These are phyloP conservation scores for Quercus ilex DNA, from an alignment of 306 rosid genomes.

Conservation along the genomic window DNA sequence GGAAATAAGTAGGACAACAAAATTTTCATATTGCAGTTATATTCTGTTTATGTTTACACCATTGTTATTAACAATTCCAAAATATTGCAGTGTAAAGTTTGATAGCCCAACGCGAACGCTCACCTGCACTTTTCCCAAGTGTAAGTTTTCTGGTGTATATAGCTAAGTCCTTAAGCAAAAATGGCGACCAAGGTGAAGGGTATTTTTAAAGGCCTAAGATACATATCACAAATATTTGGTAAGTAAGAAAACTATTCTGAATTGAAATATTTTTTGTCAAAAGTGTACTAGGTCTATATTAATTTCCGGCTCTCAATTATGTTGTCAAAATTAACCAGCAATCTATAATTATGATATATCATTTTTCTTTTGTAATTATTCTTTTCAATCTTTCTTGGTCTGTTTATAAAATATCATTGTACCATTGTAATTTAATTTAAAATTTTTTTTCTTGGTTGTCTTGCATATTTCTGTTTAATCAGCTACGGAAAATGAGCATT, in stretches of 20 bases:
- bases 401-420: too few relatives aligned
- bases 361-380: not conserved
- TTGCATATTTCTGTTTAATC: not conserved
- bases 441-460: not conserved
- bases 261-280: not conserved
- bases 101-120: not conserved
- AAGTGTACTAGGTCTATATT: not conserved
- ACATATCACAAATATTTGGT: slow-evolving; percentile 91
- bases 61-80: not conserved
- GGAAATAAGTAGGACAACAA: too few relatives aligned
- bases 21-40: too few relatives aligned
- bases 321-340: not conserved
- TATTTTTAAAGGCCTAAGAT: slow-evolving; percentile 74
- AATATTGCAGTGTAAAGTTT: slow-evolving; percentile 13
- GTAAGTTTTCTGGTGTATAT: slow-evolving; percentile 17
- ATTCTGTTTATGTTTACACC: too few relatives aligned
- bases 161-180: slow-evolving; percentile 6
- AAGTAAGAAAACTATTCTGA: slow-evolving; percentile 4
- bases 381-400: not conserved
- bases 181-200: slow-evolving; percentile 67
- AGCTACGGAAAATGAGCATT: not conserved
- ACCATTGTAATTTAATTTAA: not conserved
- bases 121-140: not conserved
- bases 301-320: not conserved
- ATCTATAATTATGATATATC: not conserved